A percentile compares a stretch with the other conserved stretches of the same genome.
Conservation (phyloP, 306 rosid genomes). For the Datisca glomerata region DNA sequence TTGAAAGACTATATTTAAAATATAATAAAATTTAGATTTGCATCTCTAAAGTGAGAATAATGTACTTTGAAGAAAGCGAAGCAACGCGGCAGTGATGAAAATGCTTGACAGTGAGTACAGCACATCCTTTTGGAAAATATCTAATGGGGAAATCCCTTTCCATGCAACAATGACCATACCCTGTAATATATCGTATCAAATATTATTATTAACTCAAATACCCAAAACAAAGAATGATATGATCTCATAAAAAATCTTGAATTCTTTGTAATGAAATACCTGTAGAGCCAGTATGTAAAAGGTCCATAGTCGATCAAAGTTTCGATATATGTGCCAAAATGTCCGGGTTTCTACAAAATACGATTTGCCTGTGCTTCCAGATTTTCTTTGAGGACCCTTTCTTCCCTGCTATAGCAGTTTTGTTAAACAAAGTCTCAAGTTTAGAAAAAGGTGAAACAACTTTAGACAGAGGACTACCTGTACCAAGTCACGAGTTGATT, state of each 20-base stretch:
- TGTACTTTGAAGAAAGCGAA: slow-evolving; percentile 88
- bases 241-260: slow-evolving; percentile 6
- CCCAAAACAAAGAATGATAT: slow-evolving; percentile 2
- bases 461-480: slow-evolving; percentile 27
- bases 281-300: slow-evolving; percentile 75
- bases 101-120: slow-evolving; percentile 62
- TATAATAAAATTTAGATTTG: slow-evolving; percentile 1
- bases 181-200: slow-evolving; percentile 27
- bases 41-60: slow-evolving; percentile 8
- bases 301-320: slow-evolving; percentile 95
- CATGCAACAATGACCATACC: slow-evolving; percentile 66
- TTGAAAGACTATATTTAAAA: not conserved
- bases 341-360: slow-evolving; percentile 77
- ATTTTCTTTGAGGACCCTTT: slow-evolving; percentile 36
- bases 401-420: slow-evolving; percentile 50
- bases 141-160: slow-evolving; percentile 36
- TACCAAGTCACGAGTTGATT: slow-evolving; percentile 48
- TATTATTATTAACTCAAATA: slow-evolving; percentile 14
- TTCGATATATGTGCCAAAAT: slow-evolving; percentile 83
- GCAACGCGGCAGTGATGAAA: slow-evolving; percentile 90
- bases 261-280: slow-evolving; percentile 37
- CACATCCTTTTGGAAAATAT: slow-evolving; percentile 50
- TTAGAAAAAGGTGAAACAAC: not conserved
- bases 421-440: slow-evolving; percentile 4
- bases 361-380: slow-evolving; percentile 71